These are phyloP conservation scores for Gleditsia sinensis DNA, from an alignment of 306 rosid species.

Conservation along the genomic window DNA sequence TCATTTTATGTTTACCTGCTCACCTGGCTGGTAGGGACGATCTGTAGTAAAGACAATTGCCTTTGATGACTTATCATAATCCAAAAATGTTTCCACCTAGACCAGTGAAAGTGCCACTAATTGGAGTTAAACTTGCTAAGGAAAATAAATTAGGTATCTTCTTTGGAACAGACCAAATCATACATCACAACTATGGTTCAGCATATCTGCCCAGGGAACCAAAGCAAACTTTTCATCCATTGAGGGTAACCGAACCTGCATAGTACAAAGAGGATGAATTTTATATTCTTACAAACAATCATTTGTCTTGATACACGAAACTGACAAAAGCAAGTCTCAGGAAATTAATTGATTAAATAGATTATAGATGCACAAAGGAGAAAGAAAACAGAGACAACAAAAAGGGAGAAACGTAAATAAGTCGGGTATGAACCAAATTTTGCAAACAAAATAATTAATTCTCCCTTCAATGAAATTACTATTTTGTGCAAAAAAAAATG, in stretches of 20 bases:
- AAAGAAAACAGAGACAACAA: background rate
- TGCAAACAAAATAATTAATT: constrained; percentile 3
- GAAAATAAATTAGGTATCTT: constrained; percentile 9
- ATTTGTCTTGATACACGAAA: constrained; percentile 22
- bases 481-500: background rate
- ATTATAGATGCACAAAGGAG: constrained; percentile 2
- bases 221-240: constrained; percentile 86
- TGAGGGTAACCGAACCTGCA: constrained; percentile 91
- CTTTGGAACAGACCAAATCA: constrained; percentile 33
- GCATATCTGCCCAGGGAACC: constrained; percentile 99
- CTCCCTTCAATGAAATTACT: background rate
- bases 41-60: constrained; percentile 87
- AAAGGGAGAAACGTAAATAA: background rate
- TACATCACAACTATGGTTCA: constrained; percentile 94
- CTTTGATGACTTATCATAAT: constrained; percentile 76
- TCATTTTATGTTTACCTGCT: constrained; percentile 76
- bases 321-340: constrained; percentile 14
- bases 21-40: constrained; percentile 92
- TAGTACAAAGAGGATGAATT: constrained; percentile 26
- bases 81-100: constrained; percentile 94
- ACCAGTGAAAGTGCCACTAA: constrained; percentile 30
- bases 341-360: background rate
- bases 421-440: constrained; percentile 8
- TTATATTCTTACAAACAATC: constrained; percentile 7
- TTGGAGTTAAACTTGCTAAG: constrained; percentile 20